phyloP scores from a whole-genome alignment of 164 flowering plant species.

The Tinospora cordifolia region DNA sequence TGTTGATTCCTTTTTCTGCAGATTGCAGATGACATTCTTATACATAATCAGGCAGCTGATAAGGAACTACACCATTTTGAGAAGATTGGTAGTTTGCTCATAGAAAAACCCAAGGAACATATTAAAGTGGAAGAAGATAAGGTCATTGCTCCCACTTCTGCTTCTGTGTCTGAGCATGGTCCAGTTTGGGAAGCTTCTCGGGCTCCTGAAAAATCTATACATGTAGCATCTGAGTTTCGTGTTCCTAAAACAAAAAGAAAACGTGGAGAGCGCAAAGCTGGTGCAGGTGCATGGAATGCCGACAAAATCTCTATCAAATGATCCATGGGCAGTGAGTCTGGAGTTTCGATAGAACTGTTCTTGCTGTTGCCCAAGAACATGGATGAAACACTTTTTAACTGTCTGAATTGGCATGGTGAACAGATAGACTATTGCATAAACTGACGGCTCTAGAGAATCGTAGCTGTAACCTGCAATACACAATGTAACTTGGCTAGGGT shows the following conservation, averaged over 20 bases:
- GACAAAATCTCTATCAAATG: slow-evolving; percentile 20
- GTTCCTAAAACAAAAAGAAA: slow-evolving; percentile 60
- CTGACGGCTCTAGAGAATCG: no score
- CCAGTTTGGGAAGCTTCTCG: slow-evolving; percentile 1
- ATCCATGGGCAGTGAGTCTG: slow-evolving; percentile 26
- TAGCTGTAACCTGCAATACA: no score
- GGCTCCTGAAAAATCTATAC: slow-evolving; percentile 25
- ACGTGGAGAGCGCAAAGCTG: slow-evolving; percentile 68
- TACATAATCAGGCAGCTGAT: slow-evolving; percentile 35
- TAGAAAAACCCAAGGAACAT: slow-evolving; percentile 21
- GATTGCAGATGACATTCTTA: slow-evolving; percentile 46
- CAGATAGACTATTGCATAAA: no score
- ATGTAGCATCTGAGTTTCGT: slow-evolving; percentile 36
- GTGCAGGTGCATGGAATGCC: slow-evolving; percentile 45
- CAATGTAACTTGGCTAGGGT: no score
- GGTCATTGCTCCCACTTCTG: slow-evolving; percentile 16
- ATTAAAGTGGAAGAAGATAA: slow-evolving; percentile 26
- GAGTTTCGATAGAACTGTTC: not conserved
- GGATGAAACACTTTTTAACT: not conserved
- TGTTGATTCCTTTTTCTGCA: slow-evolving; percentile 22
- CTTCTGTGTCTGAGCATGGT: slow-evolving; percentile 22
- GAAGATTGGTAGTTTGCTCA: slow-evolving; percentile 15
- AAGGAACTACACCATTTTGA: slow-evolving; percentile 28
- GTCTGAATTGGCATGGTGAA: not conserved
- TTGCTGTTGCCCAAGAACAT: not conserved